A percentile compares a stretch with the other conserved stretches of the same genome.
Evolutionary conservation across 2,329 filamentous ascomycete species (phyloP).

Genomic region (Dothideomycetes sp.): DNA sequence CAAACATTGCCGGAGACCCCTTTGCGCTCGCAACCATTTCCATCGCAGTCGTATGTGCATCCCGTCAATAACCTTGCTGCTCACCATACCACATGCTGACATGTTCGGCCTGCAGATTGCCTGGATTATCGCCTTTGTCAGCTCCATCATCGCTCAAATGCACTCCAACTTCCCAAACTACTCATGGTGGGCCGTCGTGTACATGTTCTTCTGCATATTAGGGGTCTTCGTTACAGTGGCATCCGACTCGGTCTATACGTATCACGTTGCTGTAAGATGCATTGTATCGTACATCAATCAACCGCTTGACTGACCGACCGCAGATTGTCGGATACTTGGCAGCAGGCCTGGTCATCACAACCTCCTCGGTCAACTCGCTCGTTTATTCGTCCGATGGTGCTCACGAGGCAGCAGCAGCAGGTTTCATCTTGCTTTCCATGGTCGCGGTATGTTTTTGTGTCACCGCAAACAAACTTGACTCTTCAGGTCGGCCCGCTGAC

Average conservation of each 20-base stretch:
- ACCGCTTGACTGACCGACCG: neutral
- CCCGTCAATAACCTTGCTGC: neutral
- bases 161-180: constrained; percentile 63
- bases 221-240: constrained; percentile 75
- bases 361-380: constrained; percentile 74
- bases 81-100: neutral
- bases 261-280: constrained; percentile 65
- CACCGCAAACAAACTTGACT: no score
- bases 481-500: constrained; percentile 13
- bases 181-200: constrained; percentile 84
- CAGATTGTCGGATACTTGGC: constrained; percentile 75
- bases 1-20: constrained; percentile 90
- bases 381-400: constrained; percentile 66
- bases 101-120: constrained; percentile 54
- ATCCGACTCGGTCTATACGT: constrained; percentile 73
- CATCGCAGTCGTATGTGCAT: constrained; percentile 66
- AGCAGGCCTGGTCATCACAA: constrained; percentile 73
- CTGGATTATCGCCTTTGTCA: constrained; percentile 87
- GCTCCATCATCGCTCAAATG: constrained; percentile 63
- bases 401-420: constrained; percentile 73
- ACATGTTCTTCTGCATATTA: constrained; percentile 71
- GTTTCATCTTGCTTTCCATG: constrained; percentile 90
- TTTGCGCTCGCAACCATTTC: constrained; percentile 92
- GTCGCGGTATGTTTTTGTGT: constrained; percentile 72
- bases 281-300: neutral